Conservation (phyloP, 2,329 filamentous ascomycete species). For the Penicillium sp. region DNA sequence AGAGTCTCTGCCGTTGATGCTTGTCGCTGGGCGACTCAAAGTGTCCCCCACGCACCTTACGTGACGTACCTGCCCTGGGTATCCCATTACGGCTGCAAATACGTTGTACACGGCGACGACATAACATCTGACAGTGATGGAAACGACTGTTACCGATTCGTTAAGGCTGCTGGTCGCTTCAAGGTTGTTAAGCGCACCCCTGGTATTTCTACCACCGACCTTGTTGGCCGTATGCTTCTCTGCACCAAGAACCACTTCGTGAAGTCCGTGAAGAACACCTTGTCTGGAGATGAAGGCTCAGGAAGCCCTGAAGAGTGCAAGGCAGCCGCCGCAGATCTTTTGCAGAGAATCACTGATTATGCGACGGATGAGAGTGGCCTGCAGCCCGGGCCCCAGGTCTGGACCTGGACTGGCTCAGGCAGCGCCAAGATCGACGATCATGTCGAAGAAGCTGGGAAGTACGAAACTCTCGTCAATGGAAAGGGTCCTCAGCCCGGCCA, state of each 20-base stretch:
- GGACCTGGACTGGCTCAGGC: conserved; percentile 69
- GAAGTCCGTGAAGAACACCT: conserved; percentile 70
- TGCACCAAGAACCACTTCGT: conserved; percentile 97
- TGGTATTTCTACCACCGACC: conserved; percentile 93
- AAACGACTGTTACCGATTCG: conserved; percentile 96
- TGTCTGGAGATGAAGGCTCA: conserved; percentile 73
- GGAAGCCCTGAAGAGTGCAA: conserved; percentile 71
- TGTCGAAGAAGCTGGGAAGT: conserved; percentile 66
- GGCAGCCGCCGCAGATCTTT: conserved; percentile 69
- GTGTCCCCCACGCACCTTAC: conserved; percentile 85
- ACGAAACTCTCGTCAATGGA: conserved; percentile 71
- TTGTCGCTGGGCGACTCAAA: conserved; percentile 89
- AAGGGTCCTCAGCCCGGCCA: conserved; percentile 75
- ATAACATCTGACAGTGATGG: conserved; percentile 93
- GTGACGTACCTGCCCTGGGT: conserved; percentile 95
- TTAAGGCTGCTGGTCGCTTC: conserved; percentile 92
- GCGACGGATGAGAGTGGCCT: conserved; percentile 83
- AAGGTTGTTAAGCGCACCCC: conserved; percentile 96
- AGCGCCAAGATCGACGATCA: conserved; percentile 41
- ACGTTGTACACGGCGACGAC: conserved; percentile 95
- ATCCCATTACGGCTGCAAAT: conserved; percentile 90
- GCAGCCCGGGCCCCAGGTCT: conserved; percentile 79
- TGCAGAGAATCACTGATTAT: conserved; percentile 79
- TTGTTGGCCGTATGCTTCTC: conserved; percentile 96
- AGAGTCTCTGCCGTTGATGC: conserved; percentile 89